Evolutionary conservation across 345 rosid genomes (phyloP), one percentile per base, ranked within the genome.

Genomic region (Isatis tinctoria): DNA sequence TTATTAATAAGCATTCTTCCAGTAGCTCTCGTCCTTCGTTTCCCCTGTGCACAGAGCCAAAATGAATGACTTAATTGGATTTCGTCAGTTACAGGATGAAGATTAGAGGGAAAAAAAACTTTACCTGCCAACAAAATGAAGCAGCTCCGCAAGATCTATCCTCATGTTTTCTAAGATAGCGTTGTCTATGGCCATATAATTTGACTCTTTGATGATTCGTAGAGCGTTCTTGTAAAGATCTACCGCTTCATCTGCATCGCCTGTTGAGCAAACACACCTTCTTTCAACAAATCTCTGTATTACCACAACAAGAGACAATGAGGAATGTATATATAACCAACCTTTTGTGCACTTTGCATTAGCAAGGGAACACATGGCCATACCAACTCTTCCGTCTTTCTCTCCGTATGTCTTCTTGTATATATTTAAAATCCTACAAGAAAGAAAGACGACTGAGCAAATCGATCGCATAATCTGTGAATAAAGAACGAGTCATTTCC

Each of bases 111-210:
- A 32, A 51, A 18, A 8, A 28, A 60, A 22, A 0, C 20, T 65
- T 65, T 78, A 92, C 97, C 96, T 90, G 79, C 92, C 97, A 6
- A 84, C 93, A 69, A 73, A 82, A 81, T 91, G 96, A 79, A 91
- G 97, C 61, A 91, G 61, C 77, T 91, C 98, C 14, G 94, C 97
- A 81, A 93, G 84, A 78, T 93, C 96, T 81, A 87, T 85, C 79
- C 90, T 87, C 89, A 93, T 82, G 76, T 82, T 87, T 85, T 85
- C 96, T 85, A 91, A 73, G 65, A 86, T 20, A 60, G 73, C 56
- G 63, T 91, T 86, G 77, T 89, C 96, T 48, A 83, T 40, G 35
- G 85, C 78, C 86, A 83, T 57, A 72, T 82, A 83, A 72, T 83
- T 85, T 71, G 94, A 80, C 68, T 80, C 88, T 78, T 87, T 87